Evolutionary conservation across 2,329 filamentous ascomycete species (phyloP).

Genomic region (Neocucurbitaria cava): DNA sequence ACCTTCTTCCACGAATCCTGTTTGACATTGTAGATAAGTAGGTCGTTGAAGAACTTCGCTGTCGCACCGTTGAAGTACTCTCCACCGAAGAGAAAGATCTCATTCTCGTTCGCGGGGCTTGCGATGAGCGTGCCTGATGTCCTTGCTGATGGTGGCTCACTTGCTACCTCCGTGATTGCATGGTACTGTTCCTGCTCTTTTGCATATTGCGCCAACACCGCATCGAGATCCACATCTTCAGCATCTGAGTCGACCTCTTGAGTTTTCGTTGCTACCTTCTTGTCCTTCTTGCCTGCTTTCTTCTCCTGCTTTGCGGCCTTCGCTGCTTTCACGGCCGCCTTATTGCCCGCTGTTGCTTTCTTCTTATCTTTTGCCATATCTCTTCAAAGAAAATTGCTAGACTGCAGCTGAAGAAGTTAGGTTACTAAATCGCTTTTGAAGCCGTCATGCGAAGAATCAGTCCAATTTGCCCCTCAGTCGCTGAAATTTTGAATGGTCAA

Average conservation of each 20-base stretch:
- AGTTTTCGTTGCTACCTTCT: slow-evolving; percentile 75
- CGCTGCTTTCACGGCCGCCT: slow-evolving; percentile 61
- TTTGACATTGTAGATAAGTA: slow-evolving; percentile 76
- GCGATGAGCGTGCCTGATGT: slow-evolving; percentile 83
- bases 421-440: background rate
- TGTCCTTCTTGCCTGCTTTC: slow-evolving; percentile 77
- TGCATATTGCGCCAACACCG: slow-evolving; percentile 90
- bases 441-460: background rate
- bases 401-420: too few species aligned
- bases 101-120: slow-evolving; percentile 84
- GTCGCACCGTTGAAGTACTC: slow-evolving; percentile 94
- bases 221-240: slow-evolving; percentile 92
- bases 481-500: slow-evolving; percentile 20
- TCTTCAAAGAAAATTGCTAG: too few species aligned
- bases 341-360: slow-evolving; percentile 54
- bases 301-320: slow-evolving; percentile 79
- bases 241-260: slow-evolving; percentile 84
- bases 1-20: slow-evolving; percentile 90
- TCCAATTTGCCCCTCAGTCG: slow-evolving; percentile 23
- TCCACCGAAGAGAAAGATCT: slow-evolving; percentile 89
- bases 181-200: slow-evolving; percentile 91
- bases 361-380: slow-evolving; percentile 62
- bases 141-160: slow-evolving; percentile 76
- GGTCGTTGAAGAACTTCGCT: slow-evolving; percentile 73
- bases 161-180: slow-evolving; percentile 84